These are phyloP conservation scores for Aureobasidium vineae DNA, from an alignment of 2,329 filamentous ascomycete genomes.

Conservation along the genomic window DNA sequence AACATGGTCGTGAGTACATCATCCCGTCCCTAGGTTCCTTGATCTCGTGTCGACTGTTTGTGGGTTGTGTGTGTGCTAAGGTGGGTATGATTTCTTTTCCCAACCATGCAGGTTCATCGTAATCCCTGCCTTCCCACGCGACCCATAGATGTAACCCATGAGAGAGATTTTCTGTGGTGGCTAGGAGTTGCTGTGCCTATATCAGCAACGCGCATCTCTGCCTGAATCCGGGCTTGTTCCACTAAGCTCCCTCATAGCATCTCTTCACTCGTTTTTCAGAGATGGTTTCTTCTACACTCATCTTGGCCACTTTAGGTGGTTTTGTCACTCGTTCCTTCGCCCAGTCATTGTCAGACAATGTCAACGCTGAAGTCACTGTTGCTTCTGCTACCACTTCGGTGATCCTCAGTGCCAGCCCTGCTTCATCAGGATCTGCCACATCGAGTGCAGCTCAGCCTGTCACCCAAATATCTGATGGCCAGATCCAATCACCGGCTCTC, in stretches of 20 bases:
- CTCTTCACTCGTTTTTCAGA: constrained; percentile 12
- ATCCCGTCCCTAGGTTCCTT: constrained; percentile 12
- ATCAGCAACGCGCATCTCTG: neutral
- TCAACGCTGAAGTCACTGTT: constrained; percentile 17
- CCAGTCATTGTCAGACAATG: neutral
- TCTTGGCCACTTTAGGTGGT: constrained; percentile 5
- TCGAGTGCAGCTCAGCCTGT: neutral
- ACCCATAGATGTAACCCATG: neutral
- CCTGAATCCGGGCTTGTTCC: neutral
- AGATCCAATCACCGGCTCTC: neutral
- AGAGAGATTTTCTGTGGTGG: neutral
- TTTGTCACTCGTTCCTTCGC: constrained; percentile 17
- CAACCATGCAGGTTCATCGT: constrained; percentile 6
- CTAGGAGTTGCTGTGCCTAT: constrained; percentile 5
- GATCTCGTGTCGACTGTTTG: neutral
- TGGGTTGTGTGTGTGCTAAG: constrained; percentile 6
- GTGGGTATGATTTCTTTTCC: neutral
- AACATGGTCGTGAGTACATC: neutral
- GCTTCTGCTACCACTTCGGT: neutral
- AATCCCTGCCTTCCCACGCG: neutral
- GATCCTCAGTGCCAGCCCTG: constrained; percentile 10
- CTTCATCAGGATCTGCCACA: neutral
- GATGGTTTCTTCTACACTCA: constrained; percentile 10
- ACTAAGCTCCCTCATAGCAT: neutral
- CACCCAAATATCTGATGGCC: constrained; percentile 18